Conservation (phyloP, 805 yeast species). For the Kluyveromyces nonfermentans region DNA sequence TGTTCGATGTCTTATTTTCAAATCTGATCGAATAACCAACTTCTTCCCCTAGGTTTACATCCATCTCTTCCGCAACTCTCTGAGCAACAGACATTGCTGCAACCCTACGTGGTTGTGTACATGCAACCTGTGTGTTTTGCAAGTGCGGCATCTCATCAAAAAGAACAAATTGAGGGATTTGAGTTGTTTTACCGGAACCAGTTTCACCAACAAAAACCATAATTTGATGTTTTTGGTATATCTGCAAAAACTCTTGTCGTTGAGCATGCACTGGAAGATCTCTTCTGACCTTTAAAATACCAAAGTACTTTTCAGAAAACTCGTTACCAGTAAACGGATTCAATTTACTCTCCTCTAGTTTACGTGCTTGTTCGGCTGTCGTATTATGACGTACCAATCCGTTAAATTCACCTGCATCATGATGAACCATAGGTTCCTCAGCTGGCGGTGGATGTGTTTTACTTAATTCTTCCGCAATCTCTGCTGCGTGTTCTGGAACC, state of each 20-base stretch:
- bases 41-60: slow-evolving; percentile 82
- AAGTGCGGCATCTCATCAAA: slow-evolving; percentile 91
- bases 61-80: slow-evolving; percentile 97
- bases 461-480: slow-evolving; percentile 49
- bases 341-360: slow-evolving; percentile 43
- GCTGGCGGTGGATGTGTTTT: slow-evolving; percentile 39
- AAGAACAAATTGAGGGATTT: slow-evolving; percentile 88
- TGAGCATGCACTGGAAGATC: slow-evolving; percentile 92
- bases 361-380: slow-evolving; percentile 52
- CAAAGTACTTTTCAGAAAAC: slow-evolving; percentile 60
- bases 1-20: slow-evolving; percentile 74
- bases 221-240: slow-evolving; percentile 81
- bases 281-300: slow-evolving; percentile 69
- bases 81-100: slow-evolving; percentile 98
- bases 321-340: slow-evolving; percentile 76
- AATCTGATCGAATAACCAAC: slow-evolving; percentile 95
- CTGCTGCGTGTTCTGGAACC: slow-evolving; percentile 57
- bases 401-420: slow-evolving; percentile 58
- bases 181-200: slow-evolving; percentile 98
- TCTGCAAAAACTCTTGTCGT: slow-evolving; percentile 74
- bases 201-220: slow-evolving; percentile 99
- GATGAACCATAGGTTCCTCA: slow-evolving; percentile 36
- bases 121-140: slow-evolving; percentile 76
- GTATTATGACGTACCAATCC: slow-evolving; percentile 51
- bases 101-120: slow-evolving; percentile 95